A percentile compares a stretch with the other conserved stretches of the same genome.
Conservation (phyloP, 164 flowering plant genomes). For the Liquidambar formosana region DNA sequence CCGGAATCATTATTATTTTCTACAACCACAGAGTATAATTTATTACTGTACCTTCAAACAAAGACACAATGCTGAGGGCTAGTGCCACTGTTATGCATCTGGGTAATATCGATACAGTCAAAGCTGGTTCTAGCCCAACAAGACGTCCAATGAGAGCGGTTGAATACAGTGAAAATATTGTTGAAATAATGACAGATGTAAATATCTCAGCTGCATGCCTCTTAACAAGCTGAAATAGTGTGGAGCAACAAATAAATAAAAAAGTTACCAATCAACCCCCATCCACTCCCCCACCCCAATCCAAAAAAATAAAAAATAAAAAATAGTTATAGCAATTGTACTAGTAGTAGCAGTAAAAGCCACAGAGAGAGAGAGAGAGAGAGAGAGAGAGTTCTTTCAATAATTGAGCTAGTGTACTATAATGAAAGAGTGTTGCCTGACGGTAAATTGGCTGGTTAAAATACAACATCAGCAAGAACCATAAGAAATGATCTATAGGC, state of each 20-base stretch:
- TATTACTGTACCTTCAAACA: constrained; percentile 76
- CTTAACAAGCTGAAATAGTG: constrained; percentile 73
- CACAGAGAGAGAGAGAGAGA: background rate
- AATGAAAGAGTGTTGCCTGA: background rate
- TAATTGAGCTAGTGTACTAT: background rate
- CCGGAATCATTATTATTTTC: background rate
- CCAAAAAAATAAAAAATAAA: no score
- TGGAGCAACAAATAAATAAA: background rate
- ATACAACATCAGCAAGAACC: no score
- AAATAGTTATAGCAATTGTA: no score
- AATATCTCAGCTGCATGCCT: constrained; percentile 99
- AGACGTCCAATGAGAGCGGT: constrained; percentile 88
- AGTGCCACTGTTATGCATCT: constrained; percentile 96
- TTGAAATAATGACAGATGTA: constrained; percentile 75
- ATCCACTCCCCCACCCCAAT: no score
- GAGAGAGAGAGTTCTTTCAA: background rate
- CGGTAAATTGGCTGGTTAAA: background rate
- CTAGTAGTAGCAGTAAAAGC: no score
- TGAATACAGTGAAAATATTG: constrained; percentile 89
- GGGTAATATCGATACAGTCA: constrained; percentile 87
- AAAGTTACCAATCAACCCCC: no score
- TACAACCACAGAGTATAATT: background rate
- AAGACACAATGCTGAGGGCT: constrained; percentile 93
- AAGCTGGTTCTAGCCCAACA: constrained; percentile 66
- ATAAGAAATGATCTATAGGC: no score